Evolutionary conservation across 306 rosid species (phyloP).

Genomic region (Cucurbita maxima): DNA sequence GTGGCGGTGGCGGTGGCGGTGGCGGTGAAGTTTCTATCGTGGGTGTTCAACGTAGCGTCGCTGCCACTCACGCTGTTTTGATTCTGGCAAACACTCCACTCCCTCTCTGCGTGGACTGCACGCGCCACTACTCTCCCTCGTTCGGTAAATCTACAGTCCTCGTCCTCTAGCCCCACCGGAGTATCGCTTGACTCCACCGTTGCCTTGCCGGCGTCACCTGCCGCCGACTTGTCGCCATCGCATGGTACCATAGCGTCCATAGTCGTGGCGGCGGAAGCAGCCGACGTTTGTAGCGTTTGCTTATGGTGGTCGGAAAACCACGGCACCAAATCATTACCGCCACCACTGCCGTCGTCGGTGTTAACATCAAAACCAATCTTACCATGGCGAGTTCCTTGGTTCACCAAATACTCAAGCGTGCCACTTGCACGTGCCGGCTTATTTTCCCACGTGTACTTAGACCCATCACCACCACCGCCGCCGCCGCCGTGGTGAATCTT

Average conservation of each 20-base stretch:
- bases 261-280: constrained; percentile 15
- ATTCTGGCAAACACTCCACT: constrained; percentile 19
- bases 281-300: background rate
- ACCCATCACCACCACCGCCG: background rate
- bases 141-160: background rate
- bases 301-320: constrained; percentile 27
- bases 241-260: constrained; percentile 76
- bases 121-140: constrained; percentile 17
- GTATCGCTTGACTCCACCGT: background rate
- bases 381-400: constrained; percentile 37
- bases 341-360: background rate
- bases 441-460: constrained; percentile 61
- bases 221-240: constrained; percentile 18
- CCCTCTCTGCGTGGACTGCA: constrained; percentile 8
- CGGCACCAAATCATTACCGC: constrained; percentile 16
- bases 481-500: constrained; percentile 4
- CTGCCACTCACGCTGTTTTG: constrained; percentile 41
- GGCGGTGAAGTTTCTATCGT: constrained; percentile 4
- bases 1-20: background rate
- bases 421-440: constrained; percentile 69
- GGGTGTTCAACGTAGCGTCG: constrained; percentile 29
- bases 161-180: background rate
- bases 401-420: constrained; percentile 79
- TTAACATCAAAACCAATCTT: constrained; percentile 8
- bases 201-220: background rate